phyloP scores from a whole-genome alignment of 441 rosid genomes.

The Omphalea diandra region DNA sequence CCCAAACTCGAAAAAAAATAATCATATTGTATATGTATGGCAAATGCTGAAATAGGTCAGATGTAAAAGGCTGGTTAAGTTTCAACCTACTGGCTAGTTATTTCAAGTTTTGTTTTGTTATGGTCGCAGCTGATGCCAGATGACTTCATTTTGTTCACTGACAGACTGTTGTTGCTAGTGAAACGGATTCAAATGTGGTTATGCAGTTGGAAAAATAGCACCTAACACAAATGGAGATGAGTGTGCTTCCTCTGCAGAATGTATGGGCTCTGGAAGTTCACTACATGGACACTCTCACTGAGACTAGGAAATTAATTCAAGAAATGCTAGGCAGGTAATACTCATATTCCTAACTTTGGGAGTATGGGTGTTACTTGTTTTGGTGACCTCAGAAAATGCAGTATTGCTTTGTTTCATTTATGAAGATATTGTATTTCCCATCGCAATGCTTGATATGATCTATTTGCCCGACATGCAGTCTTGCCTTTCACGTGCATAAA shows the following conservation, averaged over 20 bases:
- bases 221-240: slow-evolving; percentile 36
- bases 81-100: not conserved
- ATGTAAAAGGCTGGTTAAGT: not conserved
- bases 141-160: slow-evolving; percentile 2
- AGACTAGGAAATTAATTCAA: slow-evolving; percentile 53
- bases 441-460: not conserved
- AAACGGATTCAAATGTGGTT: slow-evolving; percentile 44
- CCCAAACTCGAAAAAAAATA: not conserved
- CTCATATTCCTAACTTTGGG: not conserved
- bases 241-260: slow-evolving; percentile 41
- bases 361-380: not conserved
- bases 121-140: not conserved
- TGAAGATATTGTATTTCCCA: not conserved
- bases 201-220: slow-evolving; percentile 48
- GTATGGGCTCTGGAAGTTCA: slow-evolving; percentile 66
- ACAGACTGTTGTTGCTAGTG: slow-evolving; percentile 55
- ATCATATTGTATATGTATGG: not conserved
- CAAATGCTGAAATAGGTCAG: not conserved
- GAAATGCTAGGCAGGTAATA: slow-evolving; percentile 38
- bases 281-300: slow-evolving; percentile 38
- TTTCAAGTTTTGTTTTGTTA: not conserved
- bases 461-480: not conserved
- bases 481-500: not conserved
- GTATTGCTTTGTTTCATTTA: not conserved
- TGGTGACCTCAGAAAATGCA: not conserved